Evolutionary conservation across 441 rosid genomes (phyloP), one percentile per base, ranked within the genome.

Genomic region (Populus hybrid): DNA sequence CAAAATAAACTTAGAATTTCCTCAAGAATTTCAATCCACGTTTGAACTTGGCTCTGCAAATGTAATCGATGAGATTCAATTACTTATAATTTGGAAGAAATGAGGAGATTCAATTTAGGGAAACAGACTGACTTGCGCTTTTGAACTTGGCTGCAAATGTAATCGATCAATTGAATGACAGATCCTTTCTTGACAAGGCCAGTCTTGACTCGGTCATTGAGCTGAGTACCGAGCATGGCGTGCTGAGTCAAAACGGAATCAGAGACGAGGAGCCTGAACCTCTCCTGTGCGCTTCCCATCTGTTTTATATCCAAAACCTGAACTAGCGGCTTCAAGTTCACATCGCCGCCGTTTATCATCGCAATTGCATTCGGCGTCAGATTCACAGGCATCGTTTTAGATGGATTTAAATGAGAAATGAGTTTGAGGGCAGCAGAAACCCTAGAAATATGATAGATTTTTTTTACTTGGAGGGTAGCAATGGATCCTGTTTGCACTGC

Each of bases 211-310:
- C 80, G 89, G 79, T 90, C 96, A 78, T 92, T 94, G 66, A 94
- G 94, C 89, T 92, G 97, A 83, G 88, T 89, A 0, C 94, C 94
- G 16, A 94, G 87, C 97, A 92, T 92, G 76, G 95, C 94, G 67
- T 90, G 87, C 83, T 92, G 93, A 82, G 92, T 78, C 21, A 79
- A 78, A 74, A 82, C 81, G 68, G 94, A 89, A 76, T 94, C 95
- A 20, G 97, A 94, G 31, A 91, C 83, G 35, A 90, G 82, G 65
- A 94, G 77, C 59, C 92, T 91, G 82, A 86, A 91, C 81, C 96
- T 84, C 89, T 90, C 94, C 86, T 88, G 97, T 64, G 77, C 81
- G 79, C 78, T 84, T 29, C 89, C 90, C 31, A 89, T 84, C 83
- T 77, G 83, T 83, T 86, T 90, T 76, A 94, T 84, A 80, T 94